Conservation (phyloP, 2,329 filamentous ascomycete species). For the Chaetomiaceae sp. region DNA sequence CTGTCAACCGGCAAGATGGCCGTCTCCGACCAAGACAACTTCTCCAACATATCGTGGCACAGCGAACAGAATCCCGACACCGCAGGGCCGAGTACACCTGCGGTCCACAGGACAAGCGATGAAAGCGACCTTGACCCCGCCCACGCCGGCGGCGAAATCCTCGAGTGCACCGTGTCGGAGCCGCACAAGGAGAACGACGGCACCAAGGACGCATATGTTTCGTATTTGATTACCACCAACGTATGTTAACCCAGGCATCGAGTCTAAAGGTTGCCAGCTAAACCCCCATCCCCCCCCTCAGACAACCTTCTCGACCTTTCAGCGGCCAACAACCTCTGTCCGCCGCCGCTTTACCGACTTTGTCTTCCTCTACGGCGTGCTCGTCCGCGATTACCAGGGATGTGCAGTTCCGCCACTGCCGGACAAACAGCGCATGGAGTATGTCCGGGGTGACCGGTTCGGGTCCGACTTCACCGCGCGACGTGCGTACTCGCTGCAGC, state of each 20-base stretch:
- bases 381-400: constrained; percentile 82
- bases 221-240: constrained; percentile 87
- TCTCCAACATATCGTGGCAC: constrained; percentile 77
- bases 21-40: constrained; percentile 61
- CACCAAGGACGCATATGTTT: constrained; percentile 94
- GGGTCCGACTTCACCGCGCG: constrained; percentile 86
- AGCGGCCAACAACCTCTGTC: constrained; percentile 71
- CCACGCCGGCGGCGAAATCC: constrained; percentile 62
- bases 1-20: constrained; percentile 35
- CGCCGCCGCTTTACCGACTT: constrained; percentile 97
- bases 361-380: constrained; percentile 88
- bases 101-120: constrained; percentile 38
- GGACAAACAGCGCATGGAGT: constrained; percentile 99
- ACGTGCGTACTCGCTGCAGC: constrained; percentile 82
- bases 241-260: constrained; percentile 53
- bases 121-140: constrained; percentile 54
- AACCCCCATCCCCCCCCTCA: too few relatives aligned
- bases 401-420: constrained; percentile 91
- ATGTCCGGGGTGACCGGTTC: constrained; percentile 94
- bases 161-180: constrained; percentile 78
- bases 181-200: constrained; percentile 95
- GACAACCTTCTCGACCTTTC: constrained; percentile 93
- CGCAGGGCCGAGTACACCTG: constrained; percentile 27
- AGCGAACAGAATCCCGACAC: constrained; percentile 52
- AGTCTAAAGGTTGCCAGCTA: too few relatives aligned